Conservation (phyloP, 805 yeast genomes). For the Pichia occidentalis region DNA sequence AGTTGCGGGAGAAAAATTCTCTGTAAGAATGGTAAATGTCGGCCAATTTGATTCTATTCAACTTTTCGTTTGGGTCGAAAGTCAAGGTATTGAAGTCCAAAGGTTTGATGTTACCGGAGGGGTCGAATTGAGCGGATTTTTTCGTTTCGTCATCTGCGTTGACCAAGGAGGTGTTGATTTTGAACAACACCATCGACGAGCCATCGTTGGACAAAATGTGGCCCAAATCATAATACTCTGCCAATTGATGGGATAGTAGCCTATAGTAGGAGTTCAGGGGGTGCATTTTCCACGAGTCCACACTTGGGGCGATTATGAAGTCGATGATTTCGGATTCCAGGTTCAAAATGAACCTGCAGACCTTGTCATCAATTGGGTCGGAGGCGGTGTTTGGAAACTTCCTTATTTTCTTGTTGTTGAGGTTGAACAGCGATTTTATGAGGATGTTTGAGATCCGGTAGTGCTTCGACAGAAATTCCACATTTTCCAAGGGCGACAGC, state of each 20-base stretch:
- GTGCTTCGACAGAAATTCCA: slow-evolving; percentile 18
- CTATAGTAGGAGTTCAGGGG: slow-evolving; percentile 67
- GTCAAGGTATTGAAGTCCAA: slow-evolving; percentile 26
- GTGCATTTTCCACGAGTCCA: slow-evolving; percentile 37
- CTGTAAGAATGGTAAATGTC: slow-evolving; percentile 19
- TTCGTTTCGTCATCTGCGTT: slow-evolving; percentile 31
- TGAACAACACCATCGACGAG: slow-evolving; percentile 36
- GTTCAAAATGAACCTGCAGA: slow-evolving; percentile 35
- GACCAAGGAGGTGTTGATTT: slow-evolving; percentile 32
- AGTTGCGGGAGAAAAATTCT: no score
- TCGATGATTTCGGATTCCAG: slow-evolving; percentile 42
- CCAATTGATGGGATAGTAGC: slow-evolving; percentile 60
- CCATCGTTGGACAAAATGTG: slow-evolving; percentile 51
- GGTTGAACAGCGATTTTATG: slow-evolving; percentile 26
- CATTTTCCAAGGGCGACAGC: slow-evolving; percentile 12
- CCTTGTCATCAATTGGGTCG: slow-evolving; percentile 31
- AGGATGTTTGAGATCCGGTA: slow-evolving; percentile 27
- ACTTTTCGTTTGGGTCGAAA: slow-evolving; percentile 29
- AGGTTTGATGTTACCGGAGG: slow-evolving; percentile 29
- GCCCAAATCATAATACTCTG: slow-evolving; percentile 57
- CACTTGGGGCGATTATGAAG: slow-evolving; percentile 36
- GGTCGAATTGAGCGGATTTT: slow-evolving; percentile 26
- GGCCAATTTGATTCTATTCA: slow-evolving; percentile 26
- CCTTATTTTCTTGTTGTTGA: slow-evolving; percentile 19
- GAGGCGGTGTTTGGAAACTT: slow-evolving; percentile 2